These are phyloP conservation scores for Xylaria sp. DNA, from an alignment of 2,329 filamentous ascomycete species.

Conservation along the genomic window DNA sequence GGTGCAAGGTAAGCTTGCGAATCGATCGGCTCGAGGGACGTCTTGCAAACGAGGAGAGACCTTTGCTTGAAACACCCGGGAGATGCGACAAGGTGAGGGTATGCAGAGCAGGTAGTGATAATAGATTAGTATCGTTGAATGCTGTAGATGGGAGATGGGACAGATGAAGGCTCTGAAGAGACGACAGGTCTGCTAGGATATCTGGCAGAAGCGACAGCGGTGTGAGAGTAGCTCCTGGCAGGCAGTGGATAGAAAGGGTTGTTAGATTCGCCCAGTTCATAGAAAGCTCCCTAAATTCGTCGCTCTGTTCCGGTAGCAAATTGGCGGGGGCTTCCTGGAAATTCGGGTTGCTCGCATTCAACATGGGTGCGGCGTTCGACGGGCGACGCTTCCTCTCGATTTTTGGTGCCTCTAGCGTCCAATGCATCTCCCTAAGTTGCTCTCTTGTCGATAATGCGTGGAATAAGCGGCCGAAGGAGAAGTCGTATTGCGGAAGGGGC, in stretches of 20 bases:
- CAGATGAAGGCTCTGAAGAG: constrained; percentile 67
- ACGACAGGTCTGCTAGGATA: constrained; percentile 61
- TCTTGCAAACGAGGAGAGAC: constrained; percentile 67
- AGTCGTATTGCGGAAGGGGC: constrained; percentile 63
- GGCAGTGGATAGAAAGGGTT: constrained; percentile 67
- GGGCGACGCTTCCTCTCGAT: constrained; percentile 51
- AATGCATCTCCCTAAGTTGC: constrained; percentile 67
- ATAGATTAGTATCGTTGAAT: constrained; percentile 66
- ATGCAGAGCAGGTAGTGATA: constrained; percentile 64
- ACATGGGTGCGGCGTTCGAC: constrained; percentile 42
- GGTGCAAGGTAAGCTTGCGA: constrained; percentile 62
- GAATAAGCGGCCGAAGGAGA: constrained; percentile 65
- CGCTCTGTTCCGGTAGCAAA: constrained; percentile 55
- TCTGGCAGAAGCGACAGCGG: constrained; percentile 63
- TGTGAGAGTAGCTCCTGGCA: constrained; percentile 63
- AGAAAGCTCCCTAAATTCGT: constrained; percentile 62
- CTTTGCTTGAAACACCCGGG: constrained; percentile 64
- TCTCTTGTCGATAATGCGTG: constrained; percentile 68
- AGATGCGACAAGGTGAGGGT: constrained; percentile 66
- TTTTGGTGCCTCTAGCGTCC: constrained; percentile 61
- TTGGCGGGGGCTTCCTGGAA: constrained; percentile 49
- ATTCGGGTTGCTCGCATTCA: constrained; percentile 41
- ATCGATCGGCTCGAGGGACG: constrained; percentile 58
- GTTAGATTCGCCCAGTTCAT: constrained; percentile 65
- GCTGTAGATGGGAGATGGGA: constrained; percentile 65